These are phyloP conservation scores for Hondaea fermentalgiana DNA, from an alignment of 108 stramenopile genomes.

Conservation along the genomic window DNA sequence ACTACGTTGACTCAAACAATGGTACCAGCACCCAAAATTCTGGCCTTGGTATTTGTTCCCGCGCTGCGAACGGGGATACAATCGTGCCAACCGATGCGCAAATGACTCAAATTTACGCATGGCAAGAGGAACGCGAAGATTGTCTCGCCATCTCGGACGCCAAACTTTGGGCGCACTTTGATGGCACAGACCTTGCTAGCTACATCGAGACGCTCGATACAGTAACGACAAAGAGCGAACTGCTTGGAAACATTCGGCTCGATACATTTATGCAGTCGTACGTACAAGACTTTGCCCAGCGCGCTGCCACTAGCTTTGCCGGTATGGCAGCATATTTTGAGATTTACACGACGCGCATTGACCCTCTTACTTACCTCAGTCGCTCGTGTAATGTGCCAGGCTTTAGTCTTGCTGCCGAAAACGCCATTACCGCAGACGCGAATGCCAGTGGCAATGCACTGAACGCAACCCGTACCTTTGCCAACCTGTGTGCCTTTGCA, in stretches of 20 bases:
- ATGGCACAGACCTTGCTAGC: background rate
- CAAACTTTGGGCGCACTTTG: background rate
- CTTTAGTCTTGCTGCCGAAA: background rate
- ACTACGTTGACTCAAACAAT: background rate
- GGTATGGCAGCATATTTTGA: too few relatives aligned
- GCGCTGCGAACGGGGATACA: background rate
- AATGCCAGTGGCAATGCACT: background rate
- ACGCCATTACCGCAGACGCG: background rate
- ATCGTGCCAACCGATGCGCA: background rate
- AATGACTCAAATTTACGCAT: background rate
- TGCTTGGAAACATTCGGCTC: background rate
- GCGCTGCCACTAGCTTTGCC: background rate
- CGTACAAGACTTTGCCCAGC: background rate
- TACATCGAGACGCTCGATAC: background rate
- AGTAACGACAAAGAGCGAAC: background rate
- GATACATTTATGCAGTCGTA: background rate
- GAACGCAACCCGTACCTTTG: background rate
- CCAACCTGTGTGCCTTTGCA: background rate
- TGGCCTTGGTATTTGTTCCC: background rate
- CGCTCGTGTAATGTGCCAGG: background rate
- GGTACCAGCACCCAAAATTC: background rate
- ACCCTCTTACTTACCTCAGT: too few relatives aligned
- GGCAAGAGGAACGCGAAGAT: background rate
- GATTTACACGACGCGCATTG: too few relatives aligned
- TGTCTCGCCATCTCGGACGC: background rate